Percentiles rank a stretch among this genome's conserved stretches.
These are phyloP conservation scores for Metarhizium sp. DNA, from an alignment of 2,329 filamentous ascomycete species.

Conservation along the genomic window DNA sequence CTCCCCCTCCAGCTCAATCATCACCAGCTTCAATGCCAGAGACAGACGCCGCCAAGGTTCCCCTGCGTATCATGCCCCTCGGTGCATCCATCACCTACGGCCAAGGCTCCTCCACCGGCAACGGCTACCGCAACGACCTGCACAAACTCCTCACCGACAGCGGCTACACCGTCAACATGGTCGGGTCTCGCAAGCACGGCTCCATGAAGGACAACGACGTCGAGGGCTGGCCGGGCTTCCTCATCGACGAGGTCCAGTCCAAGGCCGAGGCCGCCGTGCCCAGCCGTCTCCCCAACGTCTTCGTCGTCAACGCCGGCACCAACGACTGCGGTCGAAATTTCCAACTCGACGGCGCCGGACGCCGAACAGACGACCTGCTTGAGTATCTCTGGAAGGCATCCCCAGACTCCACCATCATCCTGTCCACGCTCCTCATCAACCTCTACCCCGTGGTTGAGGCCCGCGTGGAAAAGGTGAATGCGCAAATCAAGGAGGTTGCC, in stretches of 20 bases:
- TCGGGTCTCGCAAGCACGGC: constrained; percentile 24
- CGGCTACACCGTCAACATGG: constrained; percentile 20
- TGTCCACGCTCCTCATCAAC: constrained; percentile 29
- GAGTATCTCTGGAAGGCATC: constrained; percentile 22
- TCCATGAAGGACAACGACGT: constrained; percentile 31
- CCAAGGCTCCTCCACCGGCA: constrained; percentile 22
- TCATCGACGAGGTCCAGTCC: constrained; percentile 27
- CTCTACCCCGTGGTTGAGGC: constrained; percentile 17
- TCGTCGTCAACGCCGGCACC: constrained; percentile 33
- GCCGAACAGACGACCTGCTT: constrained; percentile 25
- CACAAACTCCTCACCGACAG: constrained; percentile 19
- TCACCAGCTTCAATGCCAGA: not conserved
- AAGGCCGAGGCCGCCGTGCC: constrained; percentile 24
- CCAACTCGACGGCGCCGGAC: constrained; percentile 19
- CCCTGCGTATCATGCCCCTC: constrained; percentile 33
- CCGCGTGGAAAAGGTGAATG: constrained; percentile 23
- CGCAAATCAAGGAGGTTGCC: constrained; percentile 20
- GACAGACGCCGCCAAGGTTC: constrained; percentile 9
- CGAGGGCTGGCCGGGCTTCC: constrained; percentile 34
- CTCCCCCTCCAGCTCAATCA: too few relatives aligned
- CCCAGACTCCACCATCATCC: constrained; percentile 23
- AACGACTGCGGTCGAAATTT: constrained; percentile 30
- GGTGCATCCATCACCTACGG: constrained; percentile 35
- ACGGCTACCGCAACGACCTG: constrained; percentile 29
- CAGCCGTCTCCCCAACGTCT: constrained; percentile 26